A percentile compares a stretch with the other conserved stretches of the same genome.
Conservation (phyloP, 148 eudicot genomes). For the Silene uniflora region DNA sequence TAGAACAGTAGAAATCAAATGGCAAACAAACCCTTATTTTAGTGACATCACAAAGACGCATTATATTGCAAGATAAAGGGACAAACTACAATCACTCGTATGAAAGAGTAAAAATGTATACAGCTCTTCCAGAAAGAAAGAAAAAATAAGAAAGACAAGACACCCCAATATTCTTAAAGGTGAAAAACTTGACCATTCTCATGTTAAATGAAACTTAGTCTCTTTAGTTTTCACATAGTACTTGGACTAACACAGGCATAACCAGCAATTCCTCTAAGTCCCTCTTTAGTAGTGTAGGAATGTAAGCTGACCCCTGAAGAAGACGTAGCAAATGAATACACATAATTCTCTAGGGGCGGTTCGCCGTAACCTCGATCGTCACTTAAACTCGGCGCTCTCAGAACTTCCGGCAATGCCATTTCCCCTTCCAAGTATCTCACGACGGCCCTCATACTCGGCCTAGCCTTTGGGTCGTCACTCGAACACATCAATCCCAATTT, state of each 20-base stretch:
- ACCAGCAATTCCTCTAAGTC: constrained; percentile 10
- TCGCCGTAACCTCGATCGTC: constrained; percentile 1
- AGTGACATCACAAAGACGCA: too few relatives aligned
- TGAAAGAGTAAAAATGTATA: too few relatives aligned
- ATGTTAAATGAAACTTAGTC: too few relatives aligned
- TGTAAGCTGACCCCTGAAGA: constrained; percentile 22
- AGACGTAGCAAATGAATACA: constrained; percentile 17
- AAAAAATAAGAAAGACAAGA: too few relatives aligned
- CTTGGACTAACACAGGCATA: constrained; percentile 20
- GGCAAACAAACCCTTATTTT: too few relatives aligned
- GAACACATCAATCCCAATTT: constrained; percentile 38
- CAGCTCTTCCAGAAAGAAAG: too few relatives aligned
- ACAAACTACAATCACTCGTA: too few relatives aligned
- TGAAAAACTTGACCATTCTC: too few relatives aligned
- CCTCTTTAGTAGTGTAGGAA: constrained; percentile 8
- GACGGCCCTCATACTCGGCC: constrained; percentile 31
- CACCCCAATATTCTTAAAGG: too few relatives aligned
- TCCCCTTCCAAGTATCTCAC: constrained; percentile 33
- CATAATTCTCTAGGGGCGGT: constrained; percentile 5
- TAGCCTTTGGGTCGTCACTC: constrained; percentile 1
- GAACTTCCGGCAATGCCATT: constrained; percentile 15
- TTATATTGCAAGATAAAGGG: too few relatives aligned
- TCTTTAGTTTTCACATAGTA: not conserved
- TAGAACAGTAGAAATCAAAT: too few relatives aligned
- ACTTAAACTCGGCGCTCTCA: constrained; percentile 16